Percentiles rank a stretch among this genome's conserved stretches.
Conservation (phyloP, 139 green algal genomes). For the Picochlorum sp. region DNA sequence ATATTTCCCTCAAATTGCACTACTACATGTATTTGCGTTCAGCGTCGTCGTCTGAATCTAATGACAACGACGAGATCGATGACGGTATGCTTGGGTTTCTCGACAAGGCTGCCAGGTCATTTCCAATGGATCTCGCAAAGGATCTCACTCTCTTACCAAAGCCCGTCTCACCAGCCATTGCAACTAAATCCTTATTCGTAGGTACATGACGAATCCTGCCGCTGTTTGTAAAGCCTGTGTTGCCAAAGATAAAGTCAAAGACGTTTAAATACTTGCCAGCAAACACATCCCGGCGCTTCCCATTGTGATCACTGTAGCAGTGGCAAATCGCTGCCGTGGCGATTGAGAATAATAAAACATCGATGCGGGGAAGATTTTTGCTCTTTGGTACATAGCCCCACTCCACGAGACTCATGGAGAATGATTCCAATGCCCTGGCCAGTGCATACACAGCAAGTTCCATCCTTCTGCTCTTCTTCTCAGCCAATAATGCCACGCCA, state of each 20-base stretch:
- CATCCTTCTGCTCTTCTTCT: slow-evolving; percentile 91
- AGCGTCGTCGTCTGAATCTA: too few relatives aligned
- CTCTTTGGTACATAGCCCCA: slow-evolving; percentile 37
- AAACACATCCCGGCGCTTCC: slow-evolving; percentile 79
- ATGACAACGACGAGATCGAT: too few relatives aligned
- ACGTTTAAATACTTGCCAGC: slow-evolving; percentile 84
- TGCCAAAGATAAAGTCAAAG: slow-evolving; percentile 89
- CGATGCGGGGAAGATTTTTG: slow-evolving; percentile 37
- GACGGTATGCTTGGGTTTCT: too few relatives aligned
- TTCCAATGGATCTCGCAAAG: not conserved
- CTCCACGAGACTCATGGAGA: slow-evolving; percentile 40
- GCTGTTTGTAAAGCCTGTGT: slow-evolving; percentile 38
- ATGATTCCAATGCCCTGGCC: slow-evolving; percentile 58
- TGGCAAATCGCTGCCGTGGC: slow-evolving; percentile 77
- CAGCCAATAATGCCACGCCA: slow-evolving; percentile 66
- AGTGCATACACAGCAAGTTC: slow-evolving; percentile 88
- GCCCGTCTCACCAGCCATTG: not conserved
- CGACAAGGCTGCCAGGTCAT: not conserved
- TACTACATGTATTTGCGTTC: too few relatives aligned
- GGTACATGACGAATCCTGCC: slow-evolving; percentile 57
- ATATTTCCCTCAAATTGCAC: too few relatives aligned
- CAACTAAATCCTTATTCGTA: slow-evolving; percentile 29
- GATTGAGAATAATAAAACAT: slow-evolving; percentile 73
- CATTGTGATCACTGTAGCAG: slow-evolving; percentile 65
- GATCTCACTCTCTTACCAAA: not conserved